Evolutionary conservation across 1,284 basidiomycete species (phyloP).

Genomic region (Polyporus tsugae): DNA sequence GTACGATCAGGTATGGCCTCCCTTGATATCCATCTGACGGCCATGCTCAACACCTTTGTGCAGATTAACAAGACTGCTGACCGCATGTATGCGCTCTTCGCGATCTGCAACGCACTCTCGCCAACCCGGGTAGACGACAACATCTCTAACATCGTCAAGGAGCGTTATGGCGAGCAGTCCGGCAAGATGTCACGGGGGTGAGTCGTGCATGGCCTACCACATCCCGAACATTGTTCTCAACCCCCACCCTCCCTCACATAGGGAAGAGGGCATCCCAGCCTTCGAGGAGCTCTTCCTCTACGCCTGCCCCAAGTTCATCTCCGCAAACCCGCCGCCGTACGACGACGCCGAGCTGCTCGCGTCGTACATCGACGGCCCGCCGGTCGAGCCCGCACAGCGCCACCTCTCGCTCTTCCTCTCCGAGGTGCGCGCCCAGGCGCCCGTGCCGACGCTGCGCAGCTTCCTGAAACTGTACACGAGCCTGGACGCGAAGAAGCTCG

Average conservation of each 20-base stretch:
- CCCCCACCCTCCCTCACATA: conserved; percentile 34
- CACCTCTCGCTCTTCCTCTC: conserved; percentile 87
- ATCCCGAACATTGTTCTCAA: conserved; percentile 6
- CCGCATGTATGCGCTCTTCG: conserved; percentile 96
- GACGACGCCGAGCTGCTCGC: conserved; percentile 79
- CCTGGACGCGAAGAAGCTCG: conserved; percentile 91
- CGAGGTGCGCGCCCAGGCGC: conserved; percentile 79
- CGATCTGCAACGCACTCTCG: conserved; percentile 92
- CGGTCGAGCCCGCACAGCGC: conserved; percentile 81
- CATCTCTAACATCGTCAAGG: conserved; percentile 92
- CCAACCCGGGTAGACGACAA: conserved; percentile 94
- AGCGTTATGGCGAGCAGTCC: conserved; percentile 93
- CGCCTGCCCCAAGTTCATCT: conserved; percentile 97
- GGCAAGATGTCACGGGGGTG: conserved; percentile 86
- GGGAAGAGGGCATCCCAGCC: conserved; percentile 79
- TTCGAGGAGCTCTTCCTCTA: conserved; percentile 96
- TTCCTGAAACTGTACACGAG: conserved; percentile 97
- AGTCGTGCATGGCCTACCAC: conserved; percentile 35
- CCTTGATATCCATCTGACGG: not conserved
- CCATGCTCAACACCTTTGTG: not conserved
- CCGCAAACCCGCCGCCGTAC: conserved; percentile 93
- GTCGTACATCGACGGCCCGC: conserved; percentile 55
- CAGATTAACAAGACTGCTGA: conserved; percentile 98
- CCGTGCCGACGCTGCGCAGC: conserved; percentile 87
- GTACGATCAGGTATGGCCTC: conserved; percentile 83